Percentiles rank a stretch among this genome's conserved stretches.
Conservation (phyloP, 345 rosid species). For the Ceriops zippeliana region DNA sequence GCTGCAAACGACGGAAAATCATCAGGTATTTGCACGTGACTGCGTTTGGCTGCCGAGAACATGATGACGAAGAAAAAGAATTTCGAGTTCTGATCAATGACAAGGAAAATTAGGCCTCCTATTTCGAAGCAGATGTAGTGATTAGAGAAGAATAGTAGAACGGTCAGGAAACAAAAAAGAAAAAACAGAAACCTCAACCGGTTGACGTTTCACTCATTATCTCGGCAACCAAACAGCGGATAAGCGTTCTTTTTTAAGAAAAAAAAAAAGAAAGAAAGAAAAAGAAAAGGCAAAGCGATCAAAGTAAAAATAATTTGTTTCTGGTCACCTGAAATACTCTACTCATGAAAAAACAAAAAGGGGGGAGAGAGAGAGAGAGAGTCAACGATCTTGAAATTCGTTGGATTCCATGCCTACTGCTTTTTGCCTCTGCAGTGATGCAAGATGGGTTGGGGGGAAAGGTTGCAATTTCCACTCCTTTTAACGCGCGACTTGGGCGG, state of each 20-base stretch:
- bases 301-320: not conserved
- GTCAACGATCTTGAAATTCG: constrained; percentile 34
- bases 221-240: constrained; percentile 8
- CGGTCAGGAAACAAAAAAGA: not conserved
- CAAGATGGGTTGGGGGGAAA: too few species aligned
- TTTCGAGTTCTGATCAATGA: too few species aligned
- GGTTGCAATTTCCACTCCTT: constrained; percentile 15
- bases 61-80: too few species aligned
- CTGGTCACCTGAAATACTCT: not conserved
- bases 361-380: constrained; percentile 6
- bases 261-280: not conserved
- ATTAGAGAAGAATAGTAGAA: not conserved
- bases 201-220: not conserved
- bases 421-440: too few species aligned
- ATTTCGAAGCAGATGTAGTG: too few species aligned
- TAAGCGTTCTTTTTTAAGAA: not conserved
- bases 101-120: too few species aligned
- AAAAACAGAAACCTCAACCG: not conserved
- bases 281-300: not conserved
- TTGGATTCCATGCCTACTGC: constrained; percentile 36
- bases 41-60: not conserved
- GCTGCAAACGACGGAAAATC: not conserved
- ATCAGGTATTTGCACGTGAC: constrained; percentile 3
- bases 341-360: not conserved
- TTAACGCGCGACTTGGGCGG: not conserved